Evolutionary conservation across 352 stramenopile genomes (phyloP), one percentile per base, ranked within the genome.

Genomic region (Globisporangium okanoganense): DNA sequence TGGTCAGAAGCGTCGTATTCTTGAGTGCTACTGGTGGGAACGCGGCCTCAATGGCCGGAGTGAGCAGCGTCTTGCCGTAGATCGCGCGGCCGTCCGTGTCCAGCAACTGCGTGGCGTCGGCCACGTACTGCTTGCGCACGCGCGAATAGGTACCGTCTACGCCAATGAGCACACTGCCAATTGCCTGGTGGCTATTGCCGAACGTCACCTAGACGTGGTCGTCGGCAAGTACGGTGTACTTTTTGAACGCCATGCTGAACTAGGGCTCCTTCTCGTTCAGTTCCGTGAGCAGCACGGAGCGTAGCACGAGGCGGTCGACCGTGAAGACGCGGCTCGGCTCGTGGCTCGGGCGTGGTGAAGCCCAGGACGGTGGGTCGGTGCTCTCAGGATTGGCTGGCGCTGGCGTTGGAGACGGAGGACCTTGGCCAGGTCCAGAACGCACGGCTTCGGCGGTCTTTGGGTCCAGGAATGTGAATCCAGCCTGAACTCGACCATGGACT

Each of bases 381-480:
- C 22, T 18, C 18, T 51, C 45, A 51, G 45, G 16, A 14, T n/a
- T 51, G 1, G 5, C 1, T n/a, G 16, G 12, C 18, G 54, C 5
- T 41, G 54, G n/a, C 16, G 54, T 6, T 9, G n/a, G 40, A 10
- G 40, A n/a, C n/a, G 55, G 29, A 20, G 56, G 56, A 16, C 27
- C 56, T 12, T 55, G 56, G 18, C 44, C 36, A 14, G 25, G 38
- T 0, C 29, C 9, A 6, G 60, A 41, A 1, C 56, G 48, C 13
- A 36, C 29, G 16, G 25, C 29, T 10, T 44, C 47, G 1, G 62
- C 71, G 1, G 70, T 75, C 51, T 75, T 40, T 2, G 72, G 76
- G 43, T 88, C 70, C 7, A 87, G 24, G 38, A 75, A 82, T 38
- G 61, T 70, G 48, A 82, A 79, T 10, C 65, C 70, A 5, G 74